phyloP scores from a whole-genome alignment of 768 basidiomycete genomes.

The Rhizopogon vesiculosus region DNA sequence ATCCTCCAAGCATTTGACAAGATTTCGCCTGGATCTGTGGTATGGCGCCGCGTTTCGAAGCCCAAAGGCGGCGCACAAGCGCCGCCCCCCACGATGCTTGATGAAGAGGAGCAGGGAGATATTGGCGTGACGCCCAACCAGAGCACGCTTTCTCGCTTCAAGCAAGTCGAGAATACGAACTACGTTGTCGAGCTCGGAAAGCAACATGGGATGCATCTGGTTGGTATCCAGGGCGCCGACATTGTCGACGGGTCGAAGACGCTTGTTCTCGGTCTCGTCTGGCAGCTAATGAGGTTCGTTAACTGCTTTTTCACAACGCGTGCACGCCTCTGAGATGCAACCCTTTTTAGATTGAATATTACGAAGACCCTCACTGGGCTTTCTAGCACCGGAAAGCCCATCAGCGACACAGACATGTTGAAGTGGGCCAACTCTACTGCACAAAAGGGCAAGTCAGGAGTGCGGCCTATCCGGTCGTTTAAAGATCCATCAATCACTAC shows the following conservation, averaged over 20 bases:
- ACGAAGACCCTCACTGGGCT: slow-evolving; percentile 82
- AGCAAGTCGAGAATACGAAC: slow-evolving; percentile 97
- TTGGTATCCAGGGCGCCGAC: slow-evolving; percentile 97
- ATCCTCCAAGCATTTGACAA: slow-evolving; percentile 98
- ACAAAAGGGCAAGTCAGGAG: slow-evolving; percentile 56
- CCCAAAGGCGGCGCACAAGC: slow-evolving; percentile 55
- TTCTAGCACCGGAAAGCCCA: slow-evolving; percentile 67
- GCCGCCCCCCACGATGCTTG: slow-evolving; percentile 31
- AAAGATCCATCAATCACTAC: slow-evolving; percentile 89
- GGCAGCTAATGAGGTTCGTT: slow-evolving; percentile 92
- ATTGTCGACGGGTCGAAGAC: slow-evolving; percentile 94
- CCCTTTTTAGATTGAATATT: slow-evolving; percentile 66
- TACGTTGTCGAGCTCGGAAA: slow-evolving; percentile 91
- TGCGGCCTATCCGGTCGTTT: slow-evolving; percentile 79
- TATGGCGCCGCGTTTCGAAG: slow-evolving; percentile 96
- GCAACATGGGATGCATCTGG: slow-evolving; percentile 90
- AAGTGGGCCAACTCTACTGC: slow-evolving; percentile 95
- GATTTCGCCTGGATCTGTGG: slow-evolving; percentile 84
- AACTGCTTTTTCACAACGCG: not conserved
- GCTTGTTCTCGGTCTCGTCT: slow-evolving; percentile 91
- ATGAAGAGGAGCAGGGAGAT: slow-evolving; percentile 65
- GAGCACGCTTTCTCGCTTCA: slow-evolving; percentile 88
- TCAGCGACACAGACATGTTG: slow-evolving; percentile 90
- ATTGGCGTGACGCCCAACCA: slow-evolving; percentile 81
- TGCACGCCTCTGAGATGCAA: not conserved